These are phyloP conservation scores for Ascoidea rubescens DNA, from an alignment of 805 yeast genomes.

Conservation along the genomic window DNA sequence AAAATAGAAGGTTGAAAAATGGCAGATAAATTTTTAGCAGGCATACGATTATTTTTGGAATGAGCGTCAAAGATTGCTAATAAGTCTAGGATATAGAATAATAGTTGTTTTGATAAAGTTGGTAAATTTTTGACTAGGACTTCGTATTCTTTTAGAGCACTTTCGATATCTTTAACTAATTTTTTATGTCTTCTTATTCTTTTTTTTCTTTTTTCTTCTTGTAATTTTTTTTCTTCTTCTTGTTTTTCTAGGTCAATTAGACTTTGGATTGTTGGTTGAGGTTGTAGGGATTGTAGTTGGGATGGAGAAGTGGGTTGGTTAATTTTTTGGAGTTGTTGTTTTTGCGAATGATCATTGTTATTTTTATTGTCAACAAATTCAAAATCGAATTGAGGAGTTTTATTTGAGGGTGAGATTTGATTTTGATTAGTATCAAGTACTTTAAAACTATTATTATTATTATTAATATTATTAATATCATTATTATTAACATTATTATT, in stretches of 20 bases:
- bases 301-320: too few relatives aligned
- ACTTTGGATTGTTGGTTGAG: too few relatives aligned
- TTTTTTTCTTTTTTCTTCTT: slow-evolving; percentile 17
- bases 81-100: slow-evolving; percentile 78
- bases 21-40: slow-evolving; percentile 86
- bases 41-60: slow-evolving; percentile 73
- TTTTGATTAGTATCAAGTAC: not conserved
- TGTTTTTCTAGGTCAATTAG: slow-evolving; percentile 5
- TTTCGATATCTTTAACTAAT: slow-evolving; percentile 48
- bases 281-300: too few relatives aligned
- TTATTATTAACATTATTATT: too few relatives aligned
- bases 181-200: slow-evolving; percentile 38
- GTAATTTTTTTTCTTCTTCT: slow-evolving; percentile 14
- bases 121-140: slow-evolving; percentile 57
- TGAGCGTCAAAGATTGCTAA: slow-evolving; percentile 74
- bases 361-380: slow-evolving; percentile 11
- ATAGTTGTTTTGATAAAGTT: slow-evolving; percentile 58
- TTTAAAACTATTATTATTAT: too few relatives aligned
- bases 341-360: too few relatives aligned
- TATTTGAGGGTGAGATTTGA: slow-evolving; percentile 7
- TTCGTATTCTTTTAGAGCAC: slow-evolving; percentile 63
- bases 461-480: too few relatives aligned
- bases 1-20: slow-evolving; percentile 94
- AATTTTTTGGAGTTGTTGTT: too few relatives aligned
- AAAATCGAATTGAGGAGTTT: slow-evolving; percentile 5